Base-by-base conservation (phyloP, 2,329 filamentous ascomycete genomes). In the Cladosporium velox region DNA sequence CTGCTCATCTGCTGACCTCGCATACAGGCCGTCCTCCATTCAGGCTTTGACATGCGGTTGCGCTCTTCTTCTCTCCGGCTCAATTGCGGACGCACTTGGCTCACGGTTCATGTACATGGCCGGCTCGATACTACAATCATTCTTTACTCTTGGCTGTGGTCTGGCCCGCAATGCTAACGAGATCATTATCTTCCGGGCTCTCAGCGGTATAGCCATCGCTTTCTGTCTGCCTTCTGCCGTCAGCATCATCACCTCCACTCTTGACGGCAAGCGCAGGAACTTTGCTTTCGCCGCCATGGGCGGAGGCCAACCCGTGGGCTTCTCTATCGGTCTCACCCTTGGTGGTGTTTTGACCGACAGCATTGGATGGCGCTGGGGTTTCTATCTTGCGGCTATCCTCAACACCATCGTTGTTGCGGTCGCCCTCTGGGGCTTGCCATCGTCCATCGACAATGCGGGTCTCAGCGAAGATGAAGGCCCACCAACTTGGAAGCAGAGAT, bases 311-410 rank as follows among this genome's bases (percentile, higher is more conserved):
- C 83, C 84, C 0, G 69, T 86, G 11, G 85, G 85, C 0, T 86
- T 84, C 65, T 80, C 78, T 0, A 67, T 86, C 0, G 85, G 85
- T 0, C 76, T 87, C 3, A 78, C 83, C 0, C 74, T 87, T 3
- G 82, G 83, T 32, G 84, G 84, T 65, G 67, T 85, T 0, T 79
- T 87, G 38, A 76, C 79, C 1, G 78, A 83, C 35, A 79, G 76
- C 0, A 78, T 84, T 55, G 82, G 83, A 2, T 87, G 85, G 85
- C 73, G 84, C 54, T 81, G 76, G 67, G 84, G 82, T 0, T 87
- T 82, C 69, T 82, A 85, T 68, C 75, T 84, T 3, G 75, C 77
- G 26, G 81, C 82, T 0, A 80, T 79, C 14, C 69, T 83, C 32
- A 83, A 79, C 32, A 74, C 76, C 2, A 58, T 77, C 8, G 73